Evolutionary conservation across 1,284 basidiomycete genomes (phyloP), one percentile per base, ranked within the genome.

Genomic region (Xerocomus tenax): DNA sequence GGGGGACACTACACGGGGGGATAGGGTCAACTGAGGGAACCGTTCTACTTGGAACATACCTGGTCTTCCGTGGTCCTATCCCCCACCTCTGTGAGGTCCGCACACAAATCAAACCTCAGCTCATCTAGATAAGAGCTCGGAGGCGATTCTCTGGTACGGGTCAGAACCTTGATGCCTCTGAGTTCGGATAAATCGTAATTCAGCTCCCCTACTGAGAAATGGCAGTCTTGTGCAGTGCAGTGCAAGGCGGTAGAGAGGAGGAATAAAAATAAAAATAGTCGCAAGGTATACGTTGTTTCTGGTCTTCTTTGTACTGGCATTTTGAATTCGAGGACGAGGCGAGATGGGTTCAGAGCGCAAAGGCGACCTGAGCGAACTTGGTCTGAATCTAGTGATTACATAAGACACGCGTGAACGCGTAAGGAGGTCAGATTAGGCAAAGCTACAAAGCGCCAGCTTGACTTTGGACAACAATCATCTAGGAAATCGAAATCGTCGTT

Each of bases 111-210:
- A 56, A 84, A 77, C 54, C 70, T 64, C 6, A 83, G 58, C 15
- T 70, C 67, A 44, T 82, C 75, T 15, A 73, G 47, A 56, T 70
- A 75, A 8, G 57, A 67, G 40, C 66, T 78, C 35, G 81, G 81
- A 8, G 79, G 79, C 19, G 71, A 69, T 9, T 69, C 65, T 32
- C 72, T 61, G 44, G 62, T 70, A 13, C 71, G 69, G 38, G 45
- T 62, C 26, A 78, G 60, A 8, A 65, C 67, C 47, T 77, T 74
- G 59, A 75, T 74, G 40, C 77, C 79, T 32, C 62, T 65, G 23
- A 87, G 69, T 25, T 63, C 53, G 16, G 72, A 77, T 46, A 88
- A 67, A 68, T 89, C 82, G 59, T 79, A 89, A 36, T 71, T 73
- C 50, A 64, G 52, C 41, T 69, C 71, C 38, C 71, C 74, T 39